Evolutionary conservation across 2,329 filamentous ascomycete species (phyloP).

Genomic region (Boeremia exigua): DNA sequence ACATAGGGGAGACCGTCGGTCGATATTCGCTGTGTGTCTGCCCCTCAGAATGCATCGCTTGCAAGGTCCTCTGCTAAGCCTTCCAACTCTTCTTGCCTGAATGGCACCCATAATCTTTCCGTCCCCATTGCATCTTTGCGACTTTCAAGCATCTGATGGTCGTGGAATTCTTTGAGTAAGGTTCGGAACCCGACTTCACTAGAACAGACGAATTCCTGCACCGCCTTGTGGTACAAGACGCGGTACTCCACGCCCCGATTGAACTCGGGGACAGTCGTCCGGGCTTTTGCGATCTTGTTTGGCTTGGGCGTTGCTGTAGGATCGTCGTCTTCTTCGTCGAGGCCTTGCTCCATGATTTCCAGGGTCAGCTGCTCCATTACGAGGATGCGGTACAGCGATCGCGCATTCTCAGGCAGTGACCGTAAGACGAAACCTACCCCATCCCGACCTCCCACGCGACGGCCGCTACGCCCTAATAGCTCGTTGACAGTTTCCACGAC

Average conservation of each 20-base stretch:
- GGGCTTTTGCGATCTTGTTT: slow-evolving; percentile 36
- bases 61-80: slow-evolving; percentile 80
- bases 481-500: slow-evolving; percentile 90
- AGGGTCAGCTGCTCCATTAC: slow-evolving; percentile 82
- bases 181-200: slow-evolving; percentile 96
- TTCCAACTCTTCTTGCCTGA: slow-evolving; percentile 87
- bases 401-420: slow-evolving; percentile 89
- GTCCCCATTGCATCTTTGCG: slow-evolving; percentile 84
- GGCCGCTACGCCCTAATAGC: slow-evolving; percentile 79
- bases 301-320: slow-evolving; percentile 23
- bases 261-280: slow-evolving; percentile 40
- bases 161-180: slow-evolving; percentile 94
- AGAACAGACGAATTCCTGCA: slow-evolving; percentile 95
- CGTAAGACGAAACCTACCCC: slow-evolving; percentile 90
- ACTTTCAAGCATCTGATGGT: slow-evolving; percentile 96
- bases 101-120: slow-evolving; percentile 84
- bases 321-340: slow-evolving; percentile 34
- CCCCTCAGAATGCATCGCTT: slow-evolving; percentile 32
- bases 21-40: slow-evolving; percentile 5
- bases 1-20: neutral
- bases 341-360: slow-evolving; percentile 57
- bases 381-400: slow-evolving; percentile 82
- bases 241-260: slow-evolving; percentile 81
- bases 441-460: slow-evolving; percentile 84
- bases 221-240: slow-evolving; percentile 90